Evolutionary conservation across 2,329 filamentous ascomycete species (phyloP), one percentile per base, ranked within the genome.

Genomic region (Epichloe elymi): DNA sequence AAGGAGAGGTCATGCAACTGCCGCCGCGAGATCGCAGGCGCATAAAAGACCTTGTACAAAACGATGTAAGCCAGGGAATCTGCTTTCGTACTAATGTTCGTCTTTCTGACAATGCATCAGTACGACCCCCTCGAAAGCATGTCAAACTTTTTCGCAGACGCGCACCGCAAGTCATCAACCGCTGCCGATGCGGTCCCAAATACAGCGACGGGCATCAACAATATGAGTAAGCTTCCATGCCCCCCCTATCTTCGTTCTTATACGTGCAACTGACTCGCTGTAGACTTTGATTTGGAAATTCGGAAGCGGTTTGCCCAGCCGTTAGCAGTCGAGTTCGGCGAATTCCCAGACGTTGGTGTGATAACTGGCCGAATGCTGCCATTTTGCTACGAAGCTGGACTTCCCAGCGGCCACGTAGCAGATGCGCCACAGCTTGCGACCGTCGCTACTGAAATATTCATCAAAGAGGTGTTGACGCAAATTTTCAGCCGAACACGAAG

Each of bases 131-230:
- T 74, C 53, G 76, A 81, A 50, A 71, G 68, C 10, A 66, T 81
- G 52, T 67, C 74, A 12, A 74, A 69, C 53, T 65, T 76, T 43
- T 79, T 81, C 56, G 60, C 67, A 12, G 76, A 81, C 19, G 67
- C 72, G 20, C 71, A 74, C 53, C 71, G 73, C 42, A 67, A 71
- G 52, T 61, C 69, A 11, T 63, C 69, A 4, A 70, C 71, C 48
- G 63, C 69, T 12, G 76, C 83, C 33, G 79, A 87, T 51, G 76
- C 81, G 8, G 82, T 84, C 26, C 75, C 82, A 30, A 82, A 81
- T 61, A 83, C 84, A 23, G 59, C 54, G n/a, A 83, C 81, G 30
- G 85, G 85, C 19, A 75, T 91, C 44, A 89, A 87, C 58, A 88
- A 81, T 58, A 84, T 91, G 74, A 94, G 85, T 88, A 73, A 63